Percentiles rank a stretch among this genome's conserved stretches.
Evolutionary conservation across 2,329 filamentous ascomycete genomes (phyloP).

Genomic region (Aaosphaeria pasadenensis): DNA sequence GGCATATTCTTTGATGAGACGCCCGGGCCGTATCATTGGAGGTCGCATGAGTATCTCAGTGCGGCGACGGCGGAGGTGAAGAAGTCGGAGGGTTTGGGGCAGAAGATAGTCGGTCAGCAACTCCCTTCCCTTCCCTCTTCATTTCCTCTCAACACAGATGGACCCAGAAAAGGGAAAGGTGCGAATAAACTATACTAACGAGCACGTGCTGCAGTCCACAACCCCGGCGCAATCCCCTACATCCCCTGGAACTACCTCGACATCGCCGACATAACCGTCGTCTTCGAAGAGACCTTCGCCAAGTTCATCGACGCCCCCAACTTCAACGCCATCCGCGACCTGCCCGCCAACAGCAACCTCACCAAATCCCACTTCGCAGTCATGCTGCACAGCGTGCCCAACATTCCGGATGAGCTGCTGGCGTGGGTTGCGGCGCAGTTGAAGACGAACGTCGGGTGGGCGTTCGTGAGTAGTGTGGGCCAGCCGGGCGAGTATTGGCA

Average conservation of each 20-base stretch:
- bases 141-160: not conserved
- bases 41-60: conserved; percentile 14
- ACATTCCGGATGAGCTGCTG: conserved; percentile 13
- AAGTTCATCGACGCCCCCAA: conserved; percentile 11
- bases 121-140: not conserved
- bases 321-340: conserved; percentile 13
- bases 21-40: conserved; percentile 27
- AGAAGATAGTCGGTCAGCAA: conserved; percentile 15
- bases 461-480: conserved; percentile 10
- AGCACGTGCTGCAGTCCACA: conserved; percentile 8
- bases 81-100: conserved; percentile 7
- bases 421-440: conserved; percentile 15
- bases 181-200: not conserved
- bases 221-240: conserved; percentile 17
- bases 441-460: conserved; percentile 14
- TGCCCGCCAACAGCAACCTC: conserved; percentile 5
- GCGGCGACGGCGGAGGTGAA: conserved; percentile 8
- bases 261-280: conserved; percentile 19
- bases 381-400: conserved; percentile 17
- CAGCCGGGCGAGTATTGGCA: conserved; percentile 16
- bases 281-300: conserved; percentile 19
- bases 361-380: conserved; percentile 11
- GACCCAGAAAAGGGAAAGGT: not conserved
- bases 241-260: conserved; percentile 18
- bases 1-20: conserved; percentile 53